Evolutionary conservation across 2,329 filamentous ascomycete species (phyloP).

Genomic region (Drechslerella dactyloides): DNA sequence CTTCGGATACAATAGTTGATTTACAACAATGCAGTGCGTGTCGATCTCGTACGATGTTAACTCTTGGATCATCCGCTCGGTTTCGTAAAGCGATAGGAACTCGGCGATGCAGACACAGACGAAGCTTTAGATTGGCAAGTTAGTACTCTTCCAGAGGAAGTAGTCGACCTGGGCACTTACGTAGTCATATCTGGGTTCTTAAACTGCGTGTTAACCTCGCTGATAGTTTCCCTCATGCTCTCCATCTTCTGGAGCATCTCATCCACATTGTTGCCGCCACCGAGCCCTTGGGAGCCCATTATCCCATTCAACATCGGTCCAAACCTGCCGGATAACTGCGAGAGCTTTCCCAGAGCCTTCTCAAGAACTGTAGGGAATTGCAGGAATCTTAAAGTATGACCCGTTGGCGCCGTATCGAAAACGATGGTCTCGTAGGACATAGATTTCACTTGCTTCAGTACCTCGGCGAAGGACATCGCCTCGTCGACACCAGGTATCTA

Average conservation of each 20-base stretch:
- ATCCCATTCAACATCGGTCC: conserved; percentile 94
- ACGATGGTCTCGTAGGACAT: conserved; percentile 99
- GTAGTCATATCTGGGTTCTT: conserved; percentile 77
- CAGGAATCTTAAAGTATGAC: conserved; percentile 96
- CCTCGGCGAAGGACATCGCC: conserved; percentile 99
- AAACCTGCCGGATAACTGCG: conserved; percentile 90
- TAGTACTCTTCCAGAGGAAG: neutral
- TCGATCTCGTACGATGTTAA: conserved; percentile 91
- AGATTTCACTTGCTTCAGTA: conserved; percentile 98
- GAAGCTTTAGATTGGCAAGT: conserved; percentile 72
- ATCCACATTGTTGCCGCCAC: conserved; percentile 63
- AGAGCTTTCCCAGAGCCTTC: conserved; percentile 97
- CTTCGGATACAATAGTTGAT: conserved; percentile 93
- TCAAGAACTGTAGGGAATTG: conserved; percentile 98
- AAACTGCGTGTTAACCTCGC: conserved; percentile 96
- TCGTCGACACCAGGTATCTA: conserved; percentile 98
- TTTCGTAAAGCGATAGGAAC: conserved; percentile 96
- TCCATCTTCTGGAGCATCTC: conserved; percentile 96
- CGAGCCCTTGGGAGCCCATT: conserved; percentile 73
- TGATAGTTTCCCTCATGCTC: conserved; percentile 86
- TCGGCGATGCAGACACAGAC: conserved; percentile 98
- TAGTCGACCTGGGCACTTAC: conserved; percentile 30
- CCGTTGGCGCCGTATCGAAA: conserved; percentile 97
- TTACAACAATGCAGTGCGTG: conserved; percentile 96
- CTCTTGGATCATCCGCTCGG: conserved; percentile 99